Percentiles rank a stretch among this genome's conserved stretches.
Conservation (phyloP, 192 early-diverging fungal species). For the Umbelopsis sp. region DNA sequence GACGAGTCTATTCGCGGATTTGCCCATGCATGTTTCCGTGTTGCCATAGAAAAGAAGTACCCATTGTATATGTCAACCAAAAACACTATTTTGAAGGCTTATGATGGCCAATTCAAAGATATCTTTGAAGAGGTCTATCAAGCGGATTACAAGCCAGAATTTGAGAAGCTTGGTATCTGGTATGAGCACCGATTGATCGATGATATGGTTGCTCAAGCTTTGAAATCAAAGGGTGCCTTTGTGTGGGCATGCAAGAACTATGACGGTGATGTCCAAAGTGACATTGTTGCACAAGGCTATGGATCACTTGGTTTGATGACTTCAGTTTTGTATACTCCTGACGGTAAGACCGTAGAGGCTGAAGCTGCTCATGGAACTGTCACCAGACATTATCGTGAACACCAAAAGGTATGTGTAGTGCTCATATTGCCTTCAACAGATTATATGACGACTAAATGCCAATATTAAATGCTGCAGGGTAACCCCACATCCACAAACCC, state of each 20-base stretch:
- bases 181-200: conserved; percentile 98
- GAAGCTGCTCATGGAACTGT: conserved; percentile 99
- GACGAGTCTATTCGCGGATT: conserved; percentile 91
- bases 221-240: conserved; percentile 94
- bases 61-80: conserved; percentile 97
- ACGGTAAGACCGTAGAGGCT: conserved; percentile 88
- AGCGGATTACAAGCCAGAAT: conserved; percentile 77
- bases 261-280: conserved; percentile 95
- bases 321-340: conserved; percentile 92
- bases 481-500: conserved; percentile 95
- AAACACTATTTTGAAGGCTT: conserved; percentile 96
- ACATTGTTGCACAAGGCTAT: conserved; percentile 96
- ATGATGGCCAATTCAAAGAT: conserved; percentile 98
- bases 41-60: conserved; percentile 86
- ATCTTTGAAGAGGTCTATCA: conserved; percentile 94
- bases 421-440: too few relatives aligned
- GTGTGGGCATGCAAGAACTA: conserved; percentile 97
- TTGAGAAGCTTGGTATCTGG: conserved; percentile 87
- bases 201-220: conserved; percentile 97
- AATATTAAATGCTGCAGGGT: conserved; percentile 46
- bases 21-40: conserved; percentile 93
- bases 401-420: conserved; percentile 70
- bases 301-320: conserved; percentile 96
- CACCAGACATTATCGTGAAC: conserved; percentile 91
- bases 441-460: too few relatives aligned